phyloP scores from a whole-genome alignment of 192 early-diverging fungal species.

The Entophlyctis luteolus region DNA sequence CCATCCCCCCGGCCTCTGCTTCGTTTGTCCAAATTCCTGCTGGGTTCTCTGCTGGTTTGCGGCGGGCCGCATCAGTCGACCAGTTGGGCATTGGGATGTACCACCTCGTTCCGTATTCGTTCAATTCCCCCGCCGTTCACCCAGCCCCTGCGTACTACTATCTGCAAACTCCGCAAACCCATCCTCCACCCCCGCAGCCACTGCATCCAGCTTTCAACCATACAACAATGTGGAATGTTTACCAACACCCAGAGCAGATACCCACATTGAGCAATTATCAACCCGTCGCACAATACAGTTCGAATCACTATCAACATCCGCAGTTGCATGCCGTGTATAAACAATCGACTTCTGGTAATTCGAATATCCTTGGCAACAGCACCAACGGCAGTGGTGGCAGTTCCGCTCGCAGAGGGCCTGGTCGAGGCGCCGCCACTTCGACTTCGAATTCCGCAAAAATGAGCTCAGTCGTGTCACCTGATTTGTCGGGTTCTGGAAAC shows the following conservation, averaged over 20 bases:
- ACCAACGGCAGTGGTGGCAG: background rate
- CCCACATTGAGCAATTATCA: background rate
- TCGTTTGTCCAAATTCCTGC: no score
- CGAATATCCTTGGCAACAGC: background rate
- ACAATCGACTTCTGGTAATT: background rate
- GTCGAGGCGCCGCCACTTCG: background rate
- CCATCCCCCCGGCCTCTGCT: no score
- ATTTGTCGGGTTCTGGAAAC: background rate
- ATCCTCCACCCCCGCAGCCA: background rate
- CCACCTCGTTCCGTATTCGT: no score
- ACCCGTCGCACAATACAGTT: background rate
- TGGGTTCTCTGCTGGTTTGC: no score
- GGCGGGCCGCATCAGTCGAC: no score
- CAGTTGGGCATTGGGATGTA: no score
- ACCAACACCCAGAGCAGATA: background rate
- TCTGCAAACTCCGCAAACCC: no score
- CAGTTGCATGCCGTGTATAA: background rate
- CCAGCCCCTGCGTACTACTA: no score
- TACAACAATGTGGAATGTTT: background rate
- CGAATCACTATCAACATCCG: background rate
- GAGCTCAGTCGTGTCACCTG: background rate
- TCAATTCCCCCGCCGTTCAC: no score
- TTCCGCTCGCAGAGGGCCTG: background rate
- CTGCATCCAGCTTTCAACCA: background rate
- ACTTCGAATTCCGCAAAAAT: background rate